Base-by-base conservation (phyloP, 192 early-diverging fungal genomes). In the Spinellus fusiger region DNA sequence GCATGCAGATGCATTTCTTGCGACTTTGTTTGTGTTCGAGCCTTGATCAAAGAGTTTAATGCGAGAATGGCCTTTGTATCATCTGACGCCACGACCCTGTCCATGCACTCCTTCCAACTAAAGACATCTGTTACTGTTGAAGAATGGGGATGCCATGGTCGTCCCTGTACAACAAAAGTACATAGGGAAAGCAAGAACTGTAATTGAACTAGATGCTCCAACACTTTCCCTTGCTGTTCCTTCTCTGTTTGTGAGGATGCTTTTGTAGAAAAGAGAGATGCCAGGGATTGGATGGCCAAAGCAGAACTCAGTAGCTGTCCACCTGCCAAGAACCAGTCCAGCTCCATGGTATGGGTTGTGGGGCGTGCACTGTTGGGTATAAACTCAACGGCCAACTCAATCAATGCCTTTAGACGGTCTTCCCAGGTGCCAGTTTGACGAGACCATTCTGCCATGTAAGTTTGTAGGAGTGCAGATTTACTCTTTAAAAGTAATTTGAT, bases 151-250 rank as follows among this genome's bases (percentile, higher is more conserved):
- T n/a, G n/a, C n/a, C n/a, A n/a, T n/a, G 60, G 60, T 38, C 60
- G 26, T 35, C 60, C 60, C 26, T 61, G 60, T 13, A 61, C 60
- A 40, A 61, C 33, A 61, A 37, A 61, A 10, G 60, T 61, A 33
- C 49, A 61, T 37, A 61, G 23, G 12, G 22, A 38, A 38, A 49
- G 27, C 33, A 61, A 34, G 34, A 61, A 61, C 25, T 51, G 60
- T 16, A 61, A 23, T 20, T 61, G 22, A 38, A 50, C 32, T 33
- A 52, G 18, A 15, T 23, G 49, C 13, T 20, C 18, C 3, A 48
- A 40, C 3, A 27, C 1, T 23, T 12, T 2, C 18, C 40, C 40
- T 44, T 2, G 13, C 4, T 10, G 10, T 18, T 10, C 40, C 13
- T n/a, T 37, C 35, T 5, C 7, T 37, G 35, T 5, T 37, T 37